Evolutionary conservation across 768 basidiomycete species (phyloP), one percentile per base, ranked within the genome.

Genomic region (Tylopilus plumbeoviolaceoides): DNA sequence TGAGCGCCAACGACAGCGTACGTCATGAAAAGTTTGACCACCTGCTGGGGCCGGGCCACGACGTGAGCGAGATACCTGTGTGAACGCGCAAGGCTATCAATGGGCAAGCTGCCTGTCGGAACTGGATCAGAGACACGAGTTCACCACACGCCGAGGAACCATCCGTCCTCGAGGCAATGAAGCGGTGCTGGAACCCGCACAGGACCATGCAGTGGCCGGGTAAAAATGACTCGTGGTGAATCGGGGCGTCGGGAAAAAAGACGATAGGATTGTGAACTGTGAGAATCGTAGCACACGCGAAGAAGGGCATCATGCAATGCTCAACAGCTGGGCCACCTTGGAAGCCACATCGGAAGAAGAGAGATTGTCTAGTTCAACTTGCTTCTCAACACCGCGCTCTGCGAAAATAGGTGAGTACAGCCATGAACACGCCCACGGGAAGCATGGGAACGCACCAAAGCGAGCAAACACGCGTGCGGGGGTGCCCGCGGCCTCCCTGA

Each of bases 391-490:
- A 44, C 91, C 91, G 48, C 79, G 80, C 70, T 91, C 91, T 93
- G 33, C 48, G 67, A 23, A 28, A 31, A 57, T 31, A 8, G 17
- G 23, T 47, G n/a, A 64, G 56, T 42, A 59, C 56, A 51, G 61
- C 42, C 54, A 59, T 39, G 50, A 33, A 48, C 44, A 53, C 40
- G 51, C 14, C 39, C 50, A 33, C 48, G 49, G 51, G 55, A 44
- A 48, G 40, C 54, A 59, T 38, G 44, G 48, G 53, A 43, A 70
- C 88, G 69, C 72, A 93, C 91, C 90, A 65, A 89, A 93, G 63
- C 91, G 77, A 48, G 87, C 90, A 78, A 91, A 93, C 44, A 81
- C 81, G 64, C 91, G 78, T 56, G 89, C 89, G 35, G 88, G 89
- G 8, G 88, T 90, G 35, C 84, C 87, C 48, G 73, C 74, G 15